Evolutionary conservation across 441 rosid genomes (phyloP).

Genomic region (Adansonia madagascariensis): DNA sequence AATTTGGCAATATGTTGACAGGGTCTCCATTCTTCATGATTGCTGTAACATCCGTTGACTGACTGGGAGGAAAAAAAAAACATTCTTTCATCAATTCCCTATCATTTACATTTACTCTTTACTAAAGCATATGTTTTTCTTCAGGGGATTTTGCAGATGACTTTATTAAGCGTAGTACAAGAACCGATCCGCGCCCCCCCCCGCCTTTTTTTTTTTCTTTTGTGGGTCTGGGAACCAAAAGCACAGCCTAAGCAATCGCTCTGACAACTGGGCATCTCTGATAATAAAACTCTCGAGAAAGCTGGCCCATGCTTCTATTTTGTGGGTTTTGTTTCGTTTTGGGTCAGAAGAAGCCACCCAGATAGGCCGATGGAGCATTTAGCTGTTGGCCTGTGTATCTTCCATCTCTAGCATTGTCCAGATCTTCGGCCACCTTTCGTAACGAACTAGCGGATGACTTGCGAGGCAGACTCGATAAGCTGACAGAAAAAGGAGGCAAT

Average conservation of each 20-base stretch:
- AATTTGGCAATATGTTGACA: slow-evolving; percentile 27
- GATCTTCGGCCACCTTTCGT: slow-evolving; percentile 17
- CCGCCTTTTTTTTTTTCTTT: too few species aligned
- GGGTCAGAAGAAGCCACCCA: not conserved
- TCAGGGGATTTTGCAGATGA: too few species aligned
- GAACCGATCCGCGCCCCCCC: too few species aligned
- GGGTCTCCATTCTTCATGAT: slow-evolving; percentile 21
- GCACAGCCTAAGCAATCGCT: too few species aligned
- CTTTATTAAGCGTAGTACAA: too few species aligned
- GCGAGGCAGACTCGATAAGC: slow-evolving; percentile 11
- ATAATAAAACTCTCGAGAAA: too few species aligned
- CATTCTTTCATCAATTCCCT: slow-evolving; percentile 5
- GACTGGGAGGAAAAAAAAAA: not conserved
- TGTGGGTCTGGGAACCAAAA: too few species aligned
- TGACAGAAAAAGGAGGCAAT: slow-evolving; percentile 28
- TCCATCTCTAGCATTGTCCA: not conserved
- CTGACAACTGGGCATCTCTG: too few species aligned
- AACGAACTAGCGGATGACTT: slow-evolving; percentile 36
- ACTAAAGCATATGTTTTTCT: too few species aligned
- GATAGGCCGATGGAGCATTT: not conserved
- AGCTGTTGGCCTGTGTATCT: not conserved
- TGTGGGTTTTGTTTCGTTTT: too few species aligned
- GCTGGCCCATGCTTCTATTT: too few species aligned
- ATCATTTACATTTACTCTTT: not conserved
- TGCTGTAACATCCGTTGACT: not conserved